A percentile compares a stretch with the other conserved stretches of the same genome.
phyloP scores from a whole-genome alignment of 306 rosid species.

The Trifolium subterraneum region DNA sequence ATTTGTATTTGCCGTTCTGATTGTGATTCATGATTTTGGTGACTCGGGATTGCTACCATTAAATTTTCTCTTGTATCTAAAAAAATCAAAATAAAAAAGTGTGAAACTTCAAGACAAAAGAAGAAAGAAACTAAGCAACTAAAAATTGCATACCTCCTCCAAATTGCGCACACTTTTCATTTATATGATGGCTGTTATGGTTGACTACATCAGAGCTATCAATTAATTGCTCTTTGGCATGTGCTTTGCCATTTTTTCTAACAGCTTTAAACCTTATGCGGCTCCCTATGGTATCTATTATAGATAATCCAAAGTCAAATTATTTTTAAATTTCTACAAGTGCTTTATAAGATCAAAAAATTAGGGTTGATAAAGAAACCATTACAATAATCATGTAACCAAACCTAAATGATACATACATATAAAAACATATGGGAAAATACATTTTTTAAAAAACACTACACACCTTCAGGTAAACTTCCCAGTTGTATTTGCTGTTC shows the following conservation, averaged over 20 bases:
- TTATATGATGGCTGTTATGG: not conserved
- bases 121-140: not conserved
- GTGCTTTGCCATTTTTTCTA: slow-evolving; percentile 5
- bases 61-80: slow-evolving; percentile 16
- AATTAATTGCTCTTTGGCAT: not conserved
- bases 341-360: not conserved
- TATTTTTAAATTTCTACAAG: not conserved
- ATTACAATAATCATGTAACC: slow-evolving; percentile 1
- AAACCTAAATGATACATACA: not conserved
- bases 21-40: slow-evolving; percentile 3
- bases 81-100: not conserved
- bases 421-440: not conserved
- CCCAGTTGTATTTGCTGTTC: not conserved
- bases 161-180: slow-evolving; percentile 1
- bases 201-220: slow-evolving; percentile 5
- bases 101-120: slow-evolving; percentile 14
- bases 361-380: not conserved
- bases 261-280: slow-evolving; percentile 1
- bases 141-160: slow-evolving; percentile 4
- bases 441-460: not conserved
- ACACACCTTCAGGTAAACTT: not conserved
- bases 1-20: slow-evolving; percentile 8
- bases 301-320: not conserved
- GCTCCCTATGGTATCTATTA: slow-evolving; percentile 6
- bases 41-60: not conserved